Base-by-base conservation (phyloP, 805 yeast species). In the Nakazawaea populi region DNA sequence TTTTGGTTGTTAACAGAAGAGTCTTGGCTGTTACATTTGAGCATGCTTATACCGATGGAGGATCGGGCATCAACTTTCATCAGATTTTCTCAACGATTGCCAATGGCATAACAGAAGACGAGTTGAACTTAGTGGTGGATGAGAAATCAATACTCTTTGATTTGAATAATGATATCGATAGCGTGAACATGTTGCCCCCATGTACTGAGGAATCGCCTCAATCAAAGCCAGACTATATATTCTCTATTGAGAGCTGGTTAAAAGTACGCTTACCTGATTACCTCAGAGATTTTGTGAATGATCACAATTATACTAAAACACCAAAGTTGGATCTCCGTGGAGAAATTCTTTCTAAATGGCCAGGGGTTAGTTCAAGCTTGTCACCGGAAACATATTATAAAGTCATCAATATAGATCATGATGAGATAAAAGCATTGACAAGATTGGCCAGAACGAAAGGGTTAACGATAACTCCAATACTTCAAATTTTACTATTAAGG, bases 81-180 rank as follows among this genome's bases (percentile, higher is more conserved):
- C 14, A 46, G 36, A 30, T 36, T 12, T 58, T 72, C 47, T 62
- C 72, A 48, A 58, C 59, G 30, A 58, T 57, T 32, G 65, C 70
- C 7, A 59, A 66, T 38, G 54, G 52, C 8, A 55, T 73, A 52
- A 54, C 60, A 5, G 69, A 64, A 10, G 60, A 55, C 2, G 76
- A 73, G 6, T 45, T 70, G 30, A 56, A 52, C 5, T 53, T 52
- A 6, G 60, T 69, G 29, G 70, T 66, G 29, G 65, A 60, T 8
- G 55, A 56, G 6, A 30, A 29, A 5, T 28, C 37, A 4, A 27
- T 40, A 18, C 9, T 49, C 10, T 49, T 49, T 30, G 46, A 49
- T 27, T 34, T 49, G 31, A 12, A 18, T 1, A 8, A 36, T 28
- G 52, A 50, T 37, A 8, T 41, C 2, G 43, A 41, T 28, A 24